phyloP scores from a whole-genome alignment of 2,329 filamentous ascomycete genomes.

The Ophiocordyceps camponoti-rufipedis region DNA sequence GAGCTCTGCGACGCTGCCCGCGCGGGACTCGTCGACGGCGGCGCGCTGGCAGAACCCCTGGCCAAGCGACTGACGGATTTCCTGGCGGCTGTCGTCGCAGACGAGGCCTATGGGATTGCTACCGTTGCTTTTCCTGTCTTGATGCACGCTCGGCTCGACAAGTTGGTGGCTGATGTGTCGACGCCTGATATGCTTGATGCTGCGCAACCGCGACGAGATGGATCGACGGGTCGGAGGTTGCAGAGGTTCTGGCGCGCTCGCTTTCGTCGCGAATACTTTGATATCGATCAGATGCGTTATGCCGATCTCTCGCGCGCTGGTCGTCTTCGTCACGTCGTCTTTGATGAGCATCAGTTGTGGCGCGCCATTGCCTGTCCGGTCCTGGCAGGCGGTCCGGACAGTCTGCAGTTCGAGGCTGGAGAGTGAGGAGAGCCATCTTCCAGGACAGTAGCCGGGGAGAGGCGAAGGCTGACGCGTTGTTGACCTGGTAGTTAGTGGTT shows the following conservation, averaged over 20 bases:
- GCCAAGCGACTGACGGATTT: conserved; percentile 19
- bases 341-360: conserved; percentile 20
- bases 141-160: conserved; percentile 20
- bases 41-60: conserved; percentile 11
- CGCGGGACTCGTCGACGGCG: conserved; percentile 13
- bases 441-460: too few relatives aligned
- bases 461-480: conserved; percentile 6
- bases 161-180: conserved; percentile 23
- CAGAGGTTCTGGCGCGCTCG: conserved; percentile 23
- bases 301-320: conserved; percentile 16
- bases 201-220: conserved; percentile 14
- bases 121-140: conserved; percentile 21
- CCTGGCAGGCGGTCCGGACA: conserved; percentile 21
- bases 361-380: conserved; percentile 13
- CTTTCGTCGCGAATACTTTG: conserved; percentile 24
- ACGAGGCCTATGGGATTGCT: conserved; percentile 16
- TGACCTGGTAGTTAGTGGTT: conserved; percentile 34
- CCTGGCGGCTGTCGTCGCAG: conserved; percentile 17
- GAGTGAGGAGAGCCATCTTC: conserved; percentile 30
- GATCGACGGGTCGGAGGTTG: conserved; percentile 18
- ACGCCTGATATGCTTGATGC: conserved; percentile 9
- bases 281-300: conserved; percentile 25
- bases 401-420: conserved; percentile 25
- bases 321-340: conserved; percentile 21
- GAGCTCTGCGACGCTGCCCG: conserved; percentile 24